phyloP scores from a whole-genome alignment of 2,329 filamentous ascomycete genomes.

The Pseudohalonectria lignicola region DNA sequence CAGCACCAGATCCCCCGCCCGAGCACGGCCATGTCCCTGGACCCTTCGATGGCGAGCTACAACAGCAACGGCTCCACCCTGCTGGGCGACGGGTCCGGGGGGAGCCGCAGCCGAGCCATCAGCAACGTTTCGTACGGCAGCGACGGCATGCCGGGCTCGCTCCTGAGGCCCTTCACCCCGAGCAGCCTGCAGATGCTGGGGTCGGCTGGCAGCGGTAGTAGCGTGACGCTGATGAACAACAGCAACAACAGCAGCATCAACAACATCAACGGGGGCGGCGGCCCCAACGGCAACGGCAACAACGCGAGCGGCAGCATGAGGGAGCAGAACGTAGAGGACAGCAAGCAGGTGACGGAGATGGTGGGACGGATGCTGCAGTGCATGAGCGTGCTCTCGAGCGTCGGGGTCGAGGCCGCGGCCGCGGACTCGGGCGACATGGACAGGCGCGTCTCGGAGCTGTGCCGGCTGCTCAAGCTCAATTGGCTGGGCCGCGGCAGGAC shows the following conservation, averaged over 20 bases:
- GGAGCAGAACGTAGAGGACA: constrained; percentile 54
- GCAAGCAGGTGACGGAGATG: constrained; percentile 80
- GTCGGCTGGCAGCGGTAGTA: background rate
- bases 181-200: constrained; percentile 22
- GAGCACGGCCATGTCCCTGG: constrained; percentile 64
- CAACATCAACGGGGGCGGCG: constrained; percentile 19
- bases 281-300: constrained; percentile 10
- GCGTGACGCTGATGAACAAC: constrained; percentile 16
- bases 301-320: constrained; percentile 25
- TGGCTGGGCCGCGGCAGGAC: constrained; percentile 89
- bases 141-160: constrained; percentile 23
- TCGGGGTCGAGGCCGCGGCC: constrained; percentile 34
- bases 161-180: constrained; percentile 38
- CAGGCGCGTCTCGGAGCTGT: constrained; percentile 70
- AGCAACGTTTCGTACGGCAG: constrained; percentile 68
- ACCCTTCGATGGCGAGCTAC: constrained; percentile 66
- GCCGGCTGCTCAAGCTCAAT: constrained; percentile 85
- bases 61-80: constrained; percentile 72
- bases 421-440: constrained; percentile 57
- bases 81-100: constrained; percentile 53
- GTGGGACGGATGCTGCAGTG: constrained; percentile 95
- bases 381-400: constrained; percentile 73
- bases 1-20: constrained; percentile 33
- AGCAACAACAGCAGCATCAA: constrained; percentile 8
- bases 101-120: constrained; percentile 65